Evolutionary conservation across 1,284 basidiomycete species (phyloP).

Genomic region (Puccinia triticina): DNA sequence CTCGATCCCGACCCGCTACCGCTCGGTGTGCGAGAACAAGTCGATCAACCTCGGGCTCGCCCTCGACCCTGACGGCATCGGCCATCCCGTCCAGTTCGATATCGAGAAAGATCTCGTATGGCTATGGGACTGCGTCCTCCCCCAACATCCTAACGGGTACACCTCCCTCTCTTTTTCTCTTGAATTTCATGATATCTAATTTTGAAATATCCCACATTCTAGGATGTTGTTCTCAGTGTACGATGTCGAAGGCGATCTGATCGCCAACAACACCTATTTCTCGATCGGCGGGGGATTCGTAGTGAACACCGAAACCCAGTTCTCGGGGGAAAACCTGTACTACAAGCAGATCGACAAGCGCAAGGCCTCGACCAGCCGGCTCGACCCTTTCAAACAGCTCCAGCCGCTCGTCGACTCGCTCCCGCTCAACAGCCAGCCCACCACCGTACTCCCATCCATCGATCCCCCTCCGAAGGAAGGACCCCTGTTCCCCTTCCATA

Average conservation of each 20-base stretch:
- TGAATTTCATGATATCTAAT: conserved; percentile 59
- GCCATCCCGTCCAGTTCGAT: conserved; percentile 67
- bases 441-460: conserved; percentile 6
- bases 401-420: conserved; percentile 58
- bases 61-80: conserved; percentile 18
- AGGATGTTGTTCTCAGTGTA: conserved; percentile 92
- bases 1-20: conserved; percentile 53
- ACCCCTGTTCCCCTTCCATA: conserved; percentile 82
- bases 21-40: conserved; percentile 46
- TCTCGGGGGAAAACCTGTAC: conserved; percentile 82
- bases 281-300: conserved; percentile 63
- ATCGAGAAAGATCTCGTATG: conserved; percentile 88
- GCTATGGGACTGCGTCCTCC: conserved; percentile 71
- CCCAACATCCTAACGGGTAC: conserved; percentile 59
- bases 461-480: conserved; percentile 55
- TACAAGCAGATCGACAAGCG: conserved; percentile 91
- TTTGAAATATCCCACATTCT: conserved; percentile 64
- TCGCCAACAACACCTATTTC: conserved; percentile 95
- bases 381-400: conserved; percentile 68
- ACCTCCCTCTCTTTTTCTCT: not conserved
- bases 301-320: conserved; percentile 84
- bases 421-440: conserved; percentile 60
- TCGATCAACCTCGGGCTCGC: conserved; percentile 40
- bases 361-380: conserved; percentile 74
- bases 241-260: conserved; percentile 74